Evolutionary conservation across 352 stramenopile genomes (phyloP).

Genomic region (Halophytophthora polymorphica): DNA sequence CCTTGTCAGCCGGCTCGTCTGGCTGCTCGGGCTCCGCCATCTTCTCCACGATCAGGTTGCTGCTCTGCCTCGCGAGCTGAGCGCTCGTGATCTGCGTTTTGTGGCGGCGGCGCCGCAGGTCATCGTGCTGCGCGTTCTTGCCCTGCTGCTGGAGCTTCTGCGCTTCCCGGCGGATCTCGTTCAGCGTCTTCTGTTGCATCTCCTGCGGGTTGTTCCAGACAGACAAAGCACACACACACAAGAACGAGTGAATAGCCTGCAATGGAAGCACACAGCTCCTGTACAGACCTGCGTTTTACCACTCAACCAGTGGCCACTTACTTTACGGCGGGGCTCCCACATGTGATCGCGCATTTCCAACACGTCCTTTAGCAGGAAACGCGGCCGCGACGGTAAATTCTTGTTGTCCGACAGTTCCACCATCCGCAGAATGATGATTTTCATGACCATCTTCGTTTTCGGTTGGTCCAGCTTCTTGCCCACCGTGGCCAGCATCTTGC

Average conservation of each 20-base stretch:
- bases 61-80: slow-evolving; percentile 78
- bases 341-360: slow-evolving; percentile 84
- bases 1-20: slow-evolving; percentile 12
- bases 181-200: slow-evolving; percentile 84
- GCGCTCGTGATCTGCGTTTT: slow-evolving; percentile 78
- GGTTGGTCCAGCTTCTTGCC: slow-evolving; percentile 88
- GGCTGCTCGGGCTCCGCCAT: slow-evolving; percentile 16
- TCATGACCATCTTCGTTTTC: slow-evolving; percentile 76
- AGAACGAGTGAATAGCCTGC: background rate
- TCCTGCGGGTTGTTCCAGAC: slow-evolving; percentile 32
- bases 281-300: background rate
- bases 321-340: slow-evolving; percentile 82
- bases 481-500: slow-evolving; percentile 79
- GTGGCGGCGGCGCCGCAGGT: slow-evolving; percentile 64
- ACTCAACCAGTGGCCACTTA: slow-evolving; percentile 6
- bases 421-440: slow-evolving; percentile 81
- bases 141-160: slow-evolving; percentile 80
- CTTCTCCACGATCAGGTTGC: slow-evolving; percentile 66
- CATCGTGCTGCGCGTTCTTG: slow-evolving; percentile 87
- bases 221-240: background rate
- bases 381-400: slow-evolving; percentile 64
- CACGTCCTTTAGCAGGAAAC: slow-evolving; percentile 83
- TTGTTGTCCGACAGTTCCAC: slow-evolving; percentile 79
- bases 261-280: background rate
- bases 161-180: slow-evolving; percentile 79